phyloP scores from a whole-genome alignment of 179 eudicot genomes.

The Spergularia azorica region DNA sequence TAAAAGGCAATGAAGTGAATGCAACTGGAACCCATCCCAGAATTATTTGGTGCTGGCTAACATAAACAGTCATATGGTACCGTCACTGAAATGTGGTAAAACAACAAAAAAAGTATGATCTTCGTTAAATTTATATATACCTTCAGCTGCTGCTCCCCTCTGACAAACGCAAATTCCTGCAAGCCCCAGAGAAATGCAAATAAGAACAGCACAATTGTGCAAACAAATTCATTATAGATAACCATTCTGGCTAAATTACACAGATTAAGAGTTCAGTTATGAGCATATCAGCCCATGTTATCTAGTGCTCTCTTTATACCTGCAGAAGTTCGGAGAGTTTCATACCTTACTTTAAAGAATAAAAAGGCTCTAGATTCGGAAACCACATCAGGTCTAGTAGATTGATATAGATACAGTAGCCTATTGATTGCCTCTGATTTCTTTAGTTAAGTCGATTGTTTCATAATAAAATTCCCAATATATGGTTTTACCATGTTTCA shows the following conservation, averaged over 20 bases:
- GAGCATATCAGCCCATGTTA: neutral
- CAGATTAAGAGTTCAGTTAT: neutral
- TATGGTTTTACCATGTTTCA: neutral
- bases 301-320: neutral
- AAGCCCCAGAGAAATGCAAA: conserved; percentile 2
- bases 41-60: too few relatives aligned
- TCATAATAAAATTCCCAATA: neutral
- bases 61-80: too few relatives aligned
- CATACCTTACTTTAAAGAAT: conserved; percentile 27
- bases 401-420: neutral
- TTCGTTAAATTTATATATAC: too few relatives aligned
- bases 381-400: neutral
- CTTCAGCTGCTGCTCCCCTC: conserved; percentile 16
- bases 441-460: neutral
- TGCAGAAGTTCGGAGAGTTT: neutral
- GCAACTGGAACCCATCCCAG: too few relatives aligned
- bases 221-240: neutral
- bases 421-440: neutral
- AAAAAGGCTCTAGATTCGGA: conserved; percentile 12
- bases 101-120: neutral
- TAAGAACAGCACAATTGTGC: conserved; percentile 2
- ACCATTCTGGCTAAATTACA: neutral
- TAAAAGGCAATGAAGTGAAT: too few relatives aligned
- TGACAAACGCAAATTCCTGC: conserved; percentile 8
- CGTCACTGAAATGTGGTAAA: too few relatives aligned